Percentiles rank a stretch among this genome's conserved stretches.
Conservation (phyloP, 306 rosid species). For the Astragalus glycyphyllos region DNA sequence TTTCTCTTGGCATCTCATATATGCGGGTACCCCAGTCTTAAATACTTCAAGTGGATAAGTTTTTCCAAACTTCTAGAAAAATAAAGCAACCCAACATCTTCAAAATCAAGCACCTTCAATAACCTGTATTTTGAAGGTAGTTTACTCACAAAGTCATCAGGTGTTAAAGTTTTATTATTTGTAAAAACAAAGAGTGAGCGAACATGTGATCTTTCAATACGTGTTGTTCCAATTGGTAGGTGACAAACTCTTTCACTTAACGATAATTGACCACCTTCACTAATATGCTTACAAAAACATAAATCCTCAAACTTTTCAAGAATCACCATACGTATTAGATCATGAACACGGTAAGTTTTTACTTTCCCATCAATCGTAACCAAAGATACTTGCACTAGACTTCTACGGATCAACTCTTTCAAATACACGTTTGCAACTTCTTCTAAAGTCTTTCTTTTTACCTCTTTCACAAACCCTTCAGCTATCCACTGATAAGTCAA, state of each 20-base stretch:
- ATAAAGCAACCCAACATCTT: accelerated
- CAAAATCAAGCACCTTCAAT: constrained; percentile 29
- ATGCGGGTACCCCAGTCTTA: not conserved
- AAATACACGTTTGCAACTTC: constrained; percentile 10
- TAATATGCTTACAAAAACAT: not conserved
- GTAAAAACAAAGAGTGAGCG: not conserved
- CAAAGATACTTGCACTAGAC: constrained; percentile 12
- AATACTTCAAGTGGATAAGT: constrained; percentile 6
- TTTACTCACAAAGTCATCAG: accelerated
- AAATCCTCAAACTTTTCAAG: not conserved
- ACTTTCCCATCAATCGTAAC: not conserved
- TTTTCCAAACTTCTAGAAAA: not conserved
- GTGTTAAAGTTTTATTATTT: too few relatives aligned
- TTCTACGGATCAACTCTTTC: not conserved
- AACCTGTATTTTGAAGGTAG: not conserved
- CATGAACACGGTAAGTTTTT: not conserved
- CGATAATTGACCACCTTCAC: not conserved
- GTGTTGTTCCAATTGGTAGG: not conserved
- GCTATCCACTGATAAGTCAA: constrained; percentile 10
- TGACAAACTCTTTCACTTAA: not conserved
- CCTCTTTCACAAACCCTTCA: constrained; percentile 31
- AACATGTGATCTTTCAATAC: not conserved
- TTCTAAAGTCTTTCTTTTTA: not conserved
- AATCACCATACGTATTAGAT: not conserved
- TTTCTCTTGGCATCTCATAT: not conserved